Percentiles rank a stretch among this genome's conserved stretches.
Evolutionary conservation across 768 basidiomycete genomes (phyloP).

Genomic region (Lentinula guzmanii): DNA sequence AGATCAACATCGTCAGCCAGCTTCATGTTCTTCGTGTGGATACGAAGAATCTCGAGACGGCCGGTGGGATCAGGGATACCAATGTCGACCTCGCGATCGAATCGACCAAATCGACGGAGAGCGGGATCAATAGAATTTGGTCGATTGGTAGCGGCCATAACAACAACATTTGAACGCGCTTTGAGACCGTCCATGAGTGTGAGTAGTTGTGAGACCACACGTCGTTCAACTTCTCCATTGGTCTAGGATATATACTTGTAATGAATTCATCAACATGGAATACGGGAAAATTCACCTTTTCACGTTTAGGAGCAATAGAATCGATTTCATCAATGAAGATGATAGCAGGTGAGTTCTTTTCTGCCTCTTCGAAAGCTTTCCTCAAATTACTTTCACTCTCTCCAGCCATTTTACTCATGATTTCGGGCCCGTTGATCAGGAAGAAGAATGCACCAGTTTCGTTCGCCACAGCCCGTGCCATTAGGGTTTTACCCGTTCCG

Average conservation of each 20-base stretch:
- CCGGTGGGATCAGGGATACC: conserved; percentile 99
- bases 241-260: conserved; percentile 45
- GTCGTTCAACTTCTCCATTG: conserved; percentile 98
- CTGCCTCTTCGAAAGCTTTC: conserved; percentile 99
- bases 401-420: conserved; percentile 99
- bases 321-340: conserved; percentile 99
- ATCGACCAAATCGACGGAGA: conserved; percentile 96
- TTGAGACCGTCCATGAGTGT: conserved; percentile 99
- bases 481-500: conserved; percentile 98
- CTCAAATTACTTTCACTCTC: conserved; percentile 96
- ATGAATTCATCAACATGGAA: neutral
- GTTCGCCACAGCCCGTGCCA: conserved; percentile 99
- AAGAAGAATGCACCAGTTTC: conserved; percentile 99
- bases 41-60: conserved; percentile 96
- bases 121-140: conserved; percentile 99
- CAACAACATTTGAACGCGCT: conserved; percentile 97
- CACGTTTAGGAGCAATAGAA: conserved; percentile 99
- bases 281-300: conserved; percentile 61
- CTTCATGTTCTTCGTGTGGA: conserved; percentile 99
- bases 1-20: conserved; percentile 94
- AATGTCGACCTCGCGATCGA: conserved; percentile 99
- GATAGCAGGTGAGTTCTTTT: conserved; percentile 99
- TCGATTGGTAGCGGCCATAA: conserved; percentile 99
- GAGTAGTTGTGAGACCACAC: conserved; percentile 96
- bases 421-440: conserved; percentile 99